Conservation (phyloP, 1,139 yeast species). For the Pichia cactophila region DNA sequence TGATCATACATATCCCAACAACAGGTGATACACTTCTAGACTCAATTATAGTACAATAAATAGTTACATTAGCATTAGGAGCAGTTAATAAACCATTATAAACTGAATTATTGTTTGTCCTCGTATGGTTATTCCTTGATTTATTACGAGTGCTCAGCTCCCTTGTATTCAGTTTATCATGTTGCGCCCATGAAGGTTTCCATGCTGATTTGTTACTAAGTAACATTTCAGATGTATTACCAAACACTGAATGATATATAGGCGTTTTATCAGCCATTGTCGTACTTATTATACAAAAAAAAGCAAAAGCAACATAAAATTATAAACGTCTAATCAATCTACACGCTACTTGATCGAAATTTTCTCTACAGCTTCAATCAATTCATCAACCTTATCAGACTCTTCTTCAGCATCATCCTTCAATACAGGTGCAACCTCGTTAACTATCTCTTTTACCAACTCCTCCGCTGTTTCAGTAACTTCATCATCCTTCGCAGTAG, state of each 20-base stretch:
- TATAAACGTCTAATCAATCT: not conserved
- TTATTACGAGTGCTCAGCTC: not conserved
- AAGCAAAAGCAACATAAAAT: not conserved
- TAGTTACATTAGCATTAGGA: conserved; percentile 3
- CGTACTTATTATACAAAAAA: not conserved
- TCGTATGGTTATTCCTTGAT: not conserved
- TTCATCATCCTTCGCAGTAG: not conserved
- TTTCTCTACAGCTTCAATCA: conserved; percentile 17
- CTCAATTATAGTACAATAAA: conserved; percentile 26
- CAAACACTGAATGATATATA: not conserved
- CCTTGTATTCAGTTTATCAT: not conserved
- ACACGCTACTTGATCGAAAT: conserved; percentile 5
- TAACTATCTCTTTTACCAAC: conserved; percentile 18
- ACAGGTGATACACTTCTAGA: conserved; percentile 28
- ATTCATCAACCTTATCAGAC: conserved; percentile 17
- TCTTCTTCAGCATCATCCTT: not conserved
- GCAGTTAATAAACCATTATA: conserved; percentile 5
- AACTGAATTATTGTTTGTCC: not conserved
- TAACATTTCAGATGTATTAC: not conserved
- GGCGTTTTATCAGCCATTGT: not conserved
- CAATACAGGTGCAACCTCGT: conserved; percentile 13
- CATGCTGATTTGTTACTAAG: conserved; percentile 3
- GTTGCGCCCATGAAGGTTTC: conserved; percentile 10
- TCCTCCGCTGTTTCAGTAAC: conserved; percentile 5
- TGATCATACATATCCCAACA: conserved; percentile 32